Percentiles rank a stretch among this genome's conserved stretches.
These are phyloP conservation scores for Pleurotus ostreatus DNA, from an alignment of 768 basidiomycete species.

Conservation along the genomic window DNA sequence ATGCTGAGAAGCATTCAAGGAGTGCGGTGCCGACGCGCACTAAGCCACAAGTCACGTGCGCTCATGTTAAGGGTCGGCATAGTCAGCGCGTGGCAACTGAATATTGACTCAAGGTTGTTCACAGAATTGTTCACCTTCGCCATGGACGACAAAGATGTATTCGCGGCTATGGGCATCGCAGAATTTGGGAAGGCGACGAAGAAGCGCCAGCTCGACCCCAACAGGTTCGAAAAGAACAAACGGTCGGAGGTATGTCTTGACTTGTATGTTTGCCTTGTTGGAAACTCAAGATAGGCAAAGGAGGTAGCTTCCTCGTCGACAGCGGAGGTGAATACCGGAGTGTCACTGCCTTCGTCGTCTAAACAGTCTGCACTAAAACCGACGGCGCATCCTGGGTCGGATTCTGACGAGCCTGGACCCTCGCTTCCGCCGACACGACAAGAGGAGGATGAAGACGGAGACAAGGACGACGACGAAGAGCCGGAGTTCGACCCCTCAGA, in stretches of 20 bases:
- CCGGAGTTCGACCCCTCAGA: constrained; percentile 55
- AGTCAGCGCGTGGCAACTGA: too few species aligned
- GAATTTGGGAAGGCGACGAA: constrained; percentile 76
- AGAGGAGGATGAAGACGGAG: constrained; percentile 9
- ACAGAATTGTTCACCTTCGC: constrained; percentile 20
- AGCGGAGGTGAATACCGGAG: background rate
- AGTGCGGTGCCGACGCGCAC: background rate
- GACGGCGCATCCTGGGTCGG: constrained; percentile 14
- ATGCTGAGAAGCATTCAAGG: background rate
- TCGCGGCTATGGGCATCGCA: constrained; percentile 80
- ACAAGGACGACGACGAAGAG: constrained; percentile 29
- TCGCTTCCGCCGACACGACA: constrained; percentile 17
- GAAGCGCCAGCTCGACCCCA: constrained; percentile 67
- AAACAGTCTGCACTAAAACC: background rate
- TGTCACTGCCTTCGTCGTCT: background rate
- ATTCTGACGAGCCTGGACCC: constrained; percentile 19
- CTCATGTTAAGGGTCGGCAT: too few species aligned
- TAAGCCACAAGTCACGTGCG: too few species aligned
- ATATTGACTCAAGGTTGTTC: too few species aligned
- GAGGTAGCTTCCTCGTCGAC: background rate
- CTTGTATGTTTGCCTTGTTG: background rate
- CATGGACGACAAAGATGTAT: constrained; percentile 57
- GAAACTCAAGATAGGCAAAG: background rate
- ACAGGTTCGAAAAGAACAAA: constrained; percentile 76
- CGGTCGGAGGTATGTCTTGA: constrained; percentile 36